Percentiles rank a stretch among this genome's conserved stretches.
phyloP scores from a whole-genome alignment of 2,329 filamentous ascomycete genomes.

The Neonectria faginata region DNA sequence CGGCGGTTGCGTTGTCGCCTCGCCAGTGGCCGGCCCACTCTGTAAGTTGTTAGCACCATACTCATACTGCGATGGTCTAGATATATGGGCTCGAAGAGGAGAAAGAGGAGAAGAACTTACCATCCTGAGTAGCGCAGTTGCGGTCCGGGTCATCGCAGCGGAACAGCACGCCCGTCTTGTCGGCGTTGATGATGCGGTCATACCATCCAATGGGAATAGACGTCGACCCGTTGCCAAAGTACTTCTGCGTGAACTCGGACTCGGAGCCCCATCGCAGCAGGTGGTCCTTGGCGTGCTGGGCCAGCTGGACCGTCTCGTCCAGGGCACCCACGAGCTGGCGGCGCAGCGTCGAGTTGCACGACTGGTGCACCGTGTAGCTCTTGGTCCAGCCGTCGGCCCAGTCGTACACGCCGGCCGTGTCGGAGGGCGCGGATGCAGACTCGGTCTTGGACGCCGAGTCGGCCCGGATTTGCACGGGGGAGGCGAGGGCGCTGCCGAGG shows the following conservation, averaged over 20 bases:
- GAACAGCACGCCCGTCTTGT: constrained; percentile 69
- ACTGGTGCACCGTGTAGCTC: constrained; percentile 67
- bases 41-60: constrained; percentile 45
- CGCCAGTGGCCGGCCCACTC: constrained; percentile 77
- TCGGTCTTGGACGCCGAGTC: constrained; percentile 39
- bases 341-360: constrained; percentile 73
- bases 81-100: accelerated
- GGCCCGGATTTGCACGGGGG: constrained; percentile 45
- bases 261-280: constrained; percentile 67
- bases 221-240: constrained; percentile 72
- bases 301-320: constrained; percentile 68
- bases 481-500: constrained; percentile 43
- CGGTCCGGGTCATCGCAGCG: constrained; percentile 76
- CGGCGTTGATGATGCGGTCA: constrained; percentile 68
- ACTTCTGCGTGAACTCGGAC: constrained; percentile 72
- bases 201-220: constrained; percentile 71
- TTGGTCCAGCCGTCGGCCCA: constrained; percentile 51
- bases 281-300: constrained; percentile 71
- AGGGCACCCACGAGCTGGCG: constrained; percentile 67
- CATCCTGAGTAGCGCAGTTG: constrained; percentile 67
- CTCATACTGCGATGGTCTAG: no score
- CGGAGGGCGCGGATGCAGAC: constrained; percentile 32
- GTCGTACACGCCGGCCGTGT: constrained; percentile 45
- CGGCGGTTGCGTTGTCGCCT: constrained; percentile 70
- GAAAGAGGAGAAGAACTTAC: constrained; percentile 41